Evolutionary conservation across 345 rosid species (phyloP), one percentile per base, ranked within the genome.

Genomic region (Eucalyptus erythrocorys): DNA sequence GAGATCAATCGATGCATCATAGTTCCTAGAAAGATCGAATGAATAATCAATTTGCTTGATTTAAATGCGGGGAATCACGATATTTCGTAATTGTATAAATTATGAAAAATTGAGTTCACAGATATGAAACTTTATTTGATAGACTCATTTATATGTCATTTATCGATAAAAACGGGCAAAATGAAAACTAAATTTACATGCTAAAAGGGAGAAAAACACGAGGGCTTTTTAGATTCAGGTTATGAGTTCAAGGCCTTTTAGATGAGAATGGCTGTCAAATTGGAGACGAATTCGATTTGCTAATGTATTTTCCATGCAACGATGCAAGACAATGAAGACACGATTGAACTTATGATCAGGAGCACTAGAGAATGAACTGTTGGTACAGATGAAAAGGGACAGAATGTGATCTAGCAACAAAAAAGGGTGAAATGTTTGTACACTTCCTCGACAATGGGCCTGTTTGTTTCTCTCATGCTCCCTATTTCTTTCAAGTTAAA

Each of bases 101-200:
- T 5, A 16, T 8, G 6, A 9, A 3, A 66, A 16, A 16, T 66
- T 16, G 21, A 13, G 42, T 10, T 32, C 42, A 32, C 3, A 0
- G 14, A 4, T 14, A 14, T 4, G 10, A 32, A 66, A 66, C 4
- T 32, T 32, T 15, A 32, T 12, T 66, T 0, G 5, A 32, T 15
- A 7, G 0, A 32, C 3, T 32, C 3, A 8, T 16, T 19, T 37
- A 32, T 8, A 32, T 1, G 6, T 5, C 9, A 3, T 14, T 5
- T 15, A 8, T 1, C 0, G 0, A 2, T 66, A 21, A 3, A 32
- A 66, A 66, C 1, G 6, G 1, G 2, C 3, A 16, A 66, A 32
- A 32, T 5, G 12, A 14, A 32, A 32, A 32, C 2, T 32, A 32
- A 8, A 8, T 32, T 66, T 4, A 8, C 21, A 66, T 8, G 10